Evolutionary conservation across 1,139 yeast genomes (phyloP).

Genomic region (Meyerozyma guilliermondii): DNA sequence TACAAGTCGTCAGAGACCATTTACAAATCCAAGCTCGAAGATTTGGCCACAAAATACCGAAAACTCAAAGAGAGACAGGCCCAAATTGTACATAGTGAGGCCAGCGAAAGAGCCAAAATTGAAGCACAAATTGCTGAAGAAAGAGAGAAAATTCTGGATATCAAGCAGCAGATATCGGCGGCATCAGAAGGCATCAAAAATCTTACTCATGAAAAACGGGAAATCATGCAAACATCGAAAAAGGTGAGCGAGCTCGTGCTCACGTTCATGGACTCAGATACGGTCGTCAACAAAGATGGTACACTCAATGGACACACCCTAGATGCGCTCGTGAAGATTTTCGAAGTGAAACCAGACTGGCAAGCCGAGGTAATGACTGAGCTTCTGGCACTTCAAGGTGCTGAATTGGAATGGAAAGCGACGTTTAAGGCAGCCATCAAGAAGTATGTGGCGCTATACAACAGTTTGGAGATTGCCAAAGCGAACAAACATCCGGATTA

Average conservation of each 20-base stretch:
- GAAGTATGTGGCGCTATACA: slow-evolving; percentile 26
- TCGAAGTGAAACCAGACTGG: slow-evolving; percentile 32
- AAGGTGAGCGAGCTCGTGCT: slow-evolving; percentile 26
- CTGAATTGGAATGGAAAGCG: slow-evolving; percentile 32
- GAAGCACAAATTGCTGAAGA: slow-evolving; percentile 12
- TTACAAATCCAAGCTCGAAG: slow-evolving; percentile 17
- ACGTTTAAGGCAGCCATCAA: slow-evolving; percentile 28
- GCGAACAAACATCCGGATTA: slow-evolving; percentile 22
- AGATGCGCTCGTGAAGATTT: slow-evolving; percentile 23
- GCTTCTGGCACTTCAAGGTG: slow-evolving; percentile 21
- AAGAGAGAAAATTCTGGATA: slow-evolving; percentile 8
- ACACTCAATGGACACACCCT: slow-evolving; percentile 22
- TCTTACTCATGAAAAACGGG: slow-evolving; percentile 23
- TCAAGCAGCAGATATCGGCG: slow-evolving; percentile 18
- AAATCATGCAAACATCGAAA: slow-evolving; percentile 13
- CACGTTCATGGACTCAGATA: slow-evolving; percentile 13
- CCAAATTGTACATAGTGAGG: slow-evolving; percentile 17
- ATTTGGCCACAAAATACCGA: slow-evolving; percentile 18
- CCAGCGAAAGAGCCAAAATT: slow-evolving; percentile 18
- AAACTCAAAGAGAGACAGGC: slow-evolving; percentile 22
- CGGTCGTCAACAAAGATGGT: slow-evolving; percentile 30
- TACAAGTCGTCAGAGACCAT: slow-evolving; percentile 17
- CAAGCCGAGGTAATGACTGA: slow-evolving; percentile 28
- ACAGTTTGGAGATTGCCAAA: slow-evolving; percentile 29
- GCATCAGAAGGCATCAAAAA: slow-evolving; percentile 22